Evolutionary conservation across 306 rosid genomes (phyloP), one percentile per base, ranked within the genome.

Genomic region (Styphnolobium japonicum): DNA sequence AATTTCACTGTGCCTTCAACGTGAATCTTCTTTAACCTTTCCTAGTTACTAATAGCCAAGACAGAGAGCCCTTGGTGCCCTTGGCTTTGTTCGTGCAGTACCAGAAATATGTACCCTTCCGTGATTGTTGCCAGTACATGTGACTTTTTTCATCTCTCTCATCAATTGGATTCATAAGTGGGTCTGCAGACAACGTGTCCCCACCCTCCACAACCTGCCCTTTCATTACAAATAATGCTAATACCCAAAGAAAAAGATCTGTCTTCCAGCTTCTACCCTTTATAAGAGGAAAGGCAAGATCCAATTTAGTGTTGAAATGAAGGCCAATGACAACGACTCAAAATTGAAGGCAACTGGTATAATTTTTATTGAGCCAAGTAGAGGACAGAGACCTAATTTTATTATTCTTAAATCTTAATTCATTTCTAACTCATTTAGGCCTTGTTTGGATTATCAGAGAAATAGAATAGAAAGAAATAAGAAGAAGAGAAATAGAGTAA

Each of bases 101-200:
- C 82, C 57, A 7, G 62, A 51, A 78, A 27, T 63, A 31, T 71
- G 89, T 87, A 91, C 87, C 73, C 39, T 77, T 85, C 89, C 86
- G 87, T 85, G 87, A 87, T 77, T 82, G 52, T 56, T 81, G 84
- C 61, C 36, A 58, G 86, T 85, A 80, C 87, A 78, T 5, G 1
- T 34, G 27, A 45, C 49, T 63, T 58, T 74, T 45, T 49, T 5
- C 16, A 8, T 4, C 4, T 37, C 70, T 6, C 22, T 36, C 7
- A 19, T 52, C 69, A 19, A 31, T 16, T 70, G 16, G 76, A 14
- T 27, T 3, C 51, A 0, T 8, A 39, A 19, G 23, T 40, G 73
- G 82, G 66, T 25, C 29, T 71, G 15, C 9, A 25, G 55, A 69
- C 79, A 80, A 15, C 2, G 18, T 65, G 82, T 56, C 83, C 83